A percentile compares a stretch with the other conserved stretches of the same genome.
Evolutionary conservation across 148 eudicot genomes (phyloP).

Genomic region (Vaccinium macrocarpon): DNA sequence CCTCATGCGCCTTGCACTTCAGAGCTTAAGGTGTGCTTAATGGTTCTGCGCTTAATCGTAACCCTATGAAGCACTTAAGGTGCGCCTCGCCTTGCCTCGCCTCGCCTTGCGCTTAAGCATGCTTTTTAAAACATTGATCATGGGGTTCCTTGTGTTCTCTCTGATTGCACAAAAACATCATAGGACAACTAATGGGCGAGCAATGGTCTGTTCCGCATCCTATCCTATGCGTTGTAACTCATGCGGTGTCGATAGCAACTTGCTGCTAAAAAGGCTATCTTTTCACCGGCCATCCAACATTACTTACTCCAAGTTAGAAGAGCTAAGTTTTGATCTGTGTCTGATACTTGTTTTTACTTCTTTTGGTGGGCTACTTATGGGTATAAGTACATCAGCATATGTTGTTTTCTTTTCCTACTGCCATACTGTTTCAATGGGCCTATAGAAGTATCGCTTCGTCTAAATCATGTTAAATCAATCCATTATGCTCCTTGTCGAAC

Average conservation of each 20-base stretch:
- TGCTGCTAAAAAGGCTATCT: not conserved
- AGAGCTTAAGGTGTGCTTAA: no score
- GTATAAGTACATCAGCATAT: not conserved
- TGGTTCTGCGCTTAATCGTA: no score
- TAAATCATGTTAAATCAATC: no score
- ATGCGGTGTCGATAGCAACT: not conserved
- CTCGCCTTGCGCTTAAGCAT: no score
- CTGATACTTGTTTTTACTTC: not conserved
- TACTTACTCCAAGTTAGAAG: not conserved
- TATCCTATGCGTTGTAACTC: not conserved
- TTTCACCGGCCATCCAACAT: not conserved
- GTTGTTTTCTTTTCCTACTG: not conserved
- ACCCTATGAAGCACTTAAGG: no score
- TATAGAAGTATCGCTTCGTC: no score
- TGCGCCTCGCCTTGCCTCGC: no score
- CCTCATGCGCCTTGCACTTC: no score
- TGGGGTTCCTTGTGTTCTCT: slow-evolving; percentile 7
- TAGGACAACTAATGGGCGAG: not conserved
- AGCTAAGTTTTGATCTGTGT: slow-evolving; percentile 4
- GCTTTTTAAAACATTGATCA: not conserved
- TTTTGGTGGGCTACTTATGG: not conserved
- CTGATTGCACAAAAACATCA: not conserved
- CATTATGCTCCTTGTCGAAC: not conserved
- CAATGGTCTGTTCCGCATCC: not conserved
- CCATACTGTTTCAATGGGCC: not conserved